Conservation (phyloP, 192 early-diverging fungal genomes). For the Podila clonocystis region DNA sequence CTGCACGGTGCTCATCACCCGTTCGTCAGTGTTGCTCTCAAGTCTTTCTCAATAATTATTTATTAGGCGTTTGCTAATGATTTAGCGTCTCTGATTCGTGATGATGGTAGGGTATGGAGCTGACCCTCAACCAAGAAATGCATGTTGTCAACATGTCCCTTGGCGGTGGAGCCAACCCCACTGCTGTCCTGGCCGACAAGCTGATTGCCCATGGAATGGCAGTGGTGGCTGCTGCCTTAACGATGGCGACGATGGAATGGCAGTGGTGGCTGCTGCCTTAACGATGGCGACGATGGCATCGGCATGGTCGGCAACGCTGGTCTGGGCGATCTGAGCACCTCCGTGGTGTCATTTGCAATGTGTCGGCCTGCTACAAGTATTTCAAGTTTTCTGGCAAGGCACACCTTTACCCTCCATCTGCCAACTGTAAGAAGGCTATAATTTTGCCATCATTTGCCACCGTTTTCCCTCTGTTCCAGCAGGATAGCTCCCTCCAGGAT, state of each 20-base stretch:
- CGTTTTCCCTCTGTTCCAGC: conserved; percentile 26
- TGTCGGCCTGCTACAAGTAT: conserved; percentile 13
- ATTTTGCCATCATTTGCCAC: conserved; percentile 42
- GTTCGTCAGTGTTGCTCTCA: conserved; percentile 72
- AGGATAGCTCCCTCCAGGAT: conserved; percentile 26
- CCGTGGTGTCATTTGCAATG: conserved; percentile 14
- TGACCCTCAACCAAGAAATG: not conserved
- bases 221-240: conserved; percentile 78
- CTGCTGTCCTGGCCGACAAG: conserved; percentile 54
- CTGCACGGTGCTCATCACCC: conserved; percentile 27
- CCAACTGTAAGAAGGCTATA: conserved; percentile 22
- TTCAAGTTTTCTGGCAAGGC: conserved; percentile 18
- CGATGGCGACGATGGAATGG: conserved; percentile 63
- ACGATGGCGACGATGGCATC: conserved; percentile 67
- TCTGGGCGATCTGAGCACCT: conserved; percentile 14
- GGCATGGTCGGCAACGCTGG: conserved; percentile 36
- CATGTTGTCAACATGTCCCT: conserved; percentile 70
- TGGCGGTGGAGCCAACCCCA: conserved; percentile 61
- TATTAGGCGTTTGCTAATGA: too few relatives aligned
- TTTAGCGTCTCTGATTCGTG: too few relatives aligned
- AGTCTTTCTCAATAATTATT: not conserved
- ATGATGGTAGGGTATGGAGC: not conserved
- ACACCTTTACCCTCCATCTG: conserved; percentile 18
- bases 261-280: conserved; percentile 75
- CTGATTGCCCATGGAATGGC: conserved; percentile 61